phyloP scores from a whole-genome alignment of 2,329 filamentous ascomycete species.

The Teratosphaeriaceae sp. region DNA sequence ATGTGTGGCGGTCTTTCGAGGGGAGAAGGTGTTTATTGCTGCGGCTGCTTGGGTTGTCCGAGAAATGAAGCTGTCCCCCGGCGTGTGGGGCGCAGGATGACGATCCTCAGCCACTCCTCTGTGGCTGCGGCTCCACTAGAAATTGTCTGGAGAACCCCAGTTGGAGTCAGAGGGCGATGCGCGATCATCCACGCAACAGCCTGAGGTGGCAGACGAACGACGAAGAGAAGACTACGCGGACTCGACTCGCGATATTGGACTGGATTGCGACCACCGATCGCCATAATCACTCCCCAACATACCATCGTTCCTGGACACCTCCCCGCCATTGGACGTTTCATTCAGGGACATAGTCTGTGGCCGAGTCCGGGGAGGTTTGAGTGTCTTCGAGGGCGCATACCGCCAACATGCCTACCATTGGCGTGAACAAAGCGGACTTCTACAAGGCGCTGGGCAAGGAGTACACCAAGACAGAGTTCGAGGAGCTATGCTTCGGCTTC shows the following conservation, averaged over 20 bases:
- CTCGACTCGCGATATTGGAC: too few relatives aligned
- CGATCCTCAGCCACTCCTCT: background rate
- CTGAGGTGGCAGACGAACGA: background rate
- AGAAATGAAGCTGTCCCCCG: background rate
- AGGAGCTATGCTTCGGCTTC: slow-evolving; percentile 97
- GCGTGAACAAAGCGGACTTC: slow-evolving; percentile 92
- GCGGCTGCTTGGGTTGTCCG: background rate
- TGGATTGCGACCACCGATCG: too few relatives aligned
- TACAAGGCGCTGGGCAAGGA: slow-evolving; percentile 87
- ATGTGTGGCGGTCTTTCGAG: background rate
- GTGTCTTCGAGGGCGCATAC: slow-evolving; percentile 14
- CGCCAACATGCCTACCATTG: slow-evolving; percentile 83
- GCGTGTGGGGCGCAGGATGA: background rate
- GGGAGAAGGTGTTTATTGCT: background rate
- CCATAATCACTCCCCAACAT: too few relatives aligned
- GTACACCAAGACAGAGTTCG: slow-evolving; percentile 91
- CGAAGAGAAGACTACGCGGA: too few relatives aligned
- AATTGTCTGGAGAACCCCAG: background rate
- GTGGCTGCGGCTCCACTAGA: background rate
- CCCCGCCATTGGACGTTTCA: slow-evolving; percentile 1
- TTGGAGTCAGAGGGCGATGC: too few relatives aligned
- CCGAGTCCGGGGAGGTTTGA: too few relatives aligned
- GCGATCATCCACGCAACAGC: background rate
- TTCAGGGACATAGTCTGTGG: too few relatives aligned
- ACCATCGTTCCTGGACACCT: too few relatives aligned